Evolutionary conservation across 2,329 filamentous ascomycete species (phyloP).

Genomic region (Hypoxylon sp.): DNA sequence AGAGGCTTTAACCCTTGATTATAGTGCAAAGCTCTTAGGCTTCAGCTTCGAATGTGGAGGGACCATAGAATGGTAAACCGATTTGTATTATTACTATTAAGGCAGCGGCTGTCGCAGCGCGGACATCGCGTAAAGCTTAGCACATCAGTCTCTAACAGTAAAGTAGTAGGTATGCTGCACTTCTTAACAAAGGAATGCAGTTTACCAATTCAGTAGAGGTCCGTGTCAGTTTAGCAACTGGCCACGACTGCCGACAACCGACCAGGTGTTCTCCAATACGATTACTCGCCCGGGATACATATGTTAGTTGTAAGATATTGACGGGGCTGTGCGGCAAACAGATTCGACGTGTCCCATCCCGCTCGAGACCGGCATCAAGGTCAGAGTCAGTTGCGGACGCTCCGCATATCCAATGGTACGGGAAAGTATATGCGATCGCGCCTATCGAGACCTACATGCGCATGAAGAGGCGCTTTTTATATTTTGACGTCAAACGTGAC

Average conservation of each 20-base stretch:
- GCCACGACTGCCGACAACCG: constrained; percentile 1
- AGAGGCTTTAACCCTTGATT: background rate
- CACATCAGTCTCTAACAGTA: constrained; percentile 6
- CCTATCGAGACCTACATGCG: constrained; percentile 23
- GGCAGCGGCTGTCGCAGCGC: constrained; percentile 1
- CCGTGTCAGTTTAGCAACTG: constrained; percentile 6
- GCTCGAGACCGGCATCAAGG: constrained; percentile 5
- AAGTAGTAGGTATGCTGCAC: constrained; percentile 3
- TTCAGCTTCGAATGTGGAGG: constrained; percentile 11
- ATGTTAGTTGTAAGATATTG: constrained; percentile 11
- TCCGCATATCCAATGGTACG: constrained; percentile 18
- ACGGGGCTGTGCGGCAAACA: constrained; percentile 39
- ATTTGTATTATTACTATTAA: background rate
- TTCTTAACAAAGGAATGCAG: background rate
- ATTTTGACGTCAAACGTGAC: constrained; percentile 33
- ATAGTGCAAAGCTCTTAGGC: background rate
- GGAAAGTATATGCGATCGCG: constrained; percentile 42
- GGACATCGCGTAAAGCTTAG: constrained; percentile 9
- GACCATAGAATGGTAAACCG: constrained; percentile 6
- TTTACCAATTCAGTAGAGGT: constrained; percentile 16
- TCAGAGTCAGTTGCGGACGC: constrained; percentile 11
- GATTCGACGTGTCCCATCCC: constrained; percentile 22
- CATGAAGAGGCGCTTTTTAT: constrained; percentile 8
- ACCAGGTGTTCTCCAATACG: constrained; percentile 10
- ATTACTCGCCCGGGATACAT: constrained; percentile 1